Evolutionary conservation across 1,139 yeast species (phyloP).

Genomic region (Hyphopichia fennica): DNA sequence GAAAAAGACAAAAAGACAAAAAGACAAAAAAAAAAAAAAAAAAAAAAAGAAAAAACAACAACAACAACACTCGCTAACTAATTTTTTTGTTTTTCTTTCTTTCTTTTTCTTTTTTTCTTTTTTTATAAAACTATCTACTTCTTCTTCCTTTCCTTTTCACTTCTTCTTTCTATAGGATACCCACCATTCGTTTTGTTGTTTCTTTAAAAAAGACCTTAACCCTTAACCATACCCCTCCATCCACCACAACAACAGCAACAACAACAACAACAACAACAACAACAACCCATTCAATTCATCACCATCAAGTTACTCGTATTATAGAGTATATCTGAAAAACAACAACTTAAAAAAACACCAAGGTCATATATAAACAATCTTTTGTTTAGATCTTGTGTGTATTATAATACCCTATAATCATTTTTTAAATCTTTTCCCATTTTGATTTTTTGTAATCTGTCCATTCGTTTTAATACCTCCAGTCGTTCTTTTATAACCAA

Average conservation of each 20-base stretch:
- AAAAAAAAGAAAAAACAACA: too few species aligned
- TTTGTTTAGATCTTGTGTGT: too few species aligned
- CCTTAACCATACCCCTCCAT: not conserved
- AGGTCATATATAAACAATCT: too few species aligned
- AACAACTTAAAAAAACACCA: too few species aligned
- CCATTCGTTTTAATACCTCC: not conserved
- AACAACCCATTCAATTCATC: not conserved
- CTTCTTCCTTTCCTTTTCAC: not conserved
- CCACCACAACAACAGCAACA: not conserved
- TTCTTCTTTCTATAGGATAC: not conserved
- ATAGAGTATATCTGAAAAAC: too few species aligned
- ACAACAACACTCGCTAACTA: not conserved
- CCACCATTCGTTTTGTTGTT: not conserved
- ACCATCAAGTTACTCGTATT: too few species aligned
- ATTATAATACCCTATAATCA: not conserved
- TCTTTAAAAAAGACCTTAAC: not conserved
- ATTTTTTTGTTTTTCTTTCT: not conserved
- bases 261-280: not conserved
- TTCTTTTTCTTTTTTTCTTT: not conserved
- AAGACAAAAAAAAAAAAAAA: too few species aligned
- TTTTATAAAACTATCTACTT: not conserved
- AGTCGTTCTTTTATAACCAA: too few species aligned
- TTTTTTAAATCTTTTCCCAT: too few species aligned
- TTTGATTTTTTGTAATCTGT: not conserved
- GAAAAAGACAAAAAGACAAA: too few species aligned